Base-by-base conservation (phyloP, 106 monocot species). In the Dendrobium catenatum region DNA sequence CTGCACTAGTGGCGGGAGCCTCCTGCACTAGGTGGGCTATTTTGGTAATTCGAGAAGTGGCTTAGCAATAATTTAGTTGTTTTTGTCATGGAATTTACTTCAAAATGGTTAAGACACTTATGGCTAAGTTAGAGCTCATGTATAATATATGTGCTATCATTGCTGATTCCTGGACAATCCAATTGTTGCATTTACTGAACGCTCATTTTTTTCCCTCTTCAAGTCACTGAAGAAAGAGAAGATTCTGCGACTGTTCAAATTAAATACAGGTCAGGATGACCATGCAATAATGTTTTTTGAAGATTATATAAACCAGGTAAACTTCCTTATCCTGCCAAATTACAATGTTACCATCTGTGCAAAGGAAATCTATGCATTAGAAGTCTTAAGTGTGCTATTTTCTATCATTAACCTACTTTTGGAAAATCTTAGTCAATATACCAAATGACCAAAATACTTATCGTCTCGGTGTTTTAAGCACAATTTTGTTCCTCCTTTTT, bases 251-350 rank as follows among this genome's bases (percentile, higher is more conserved):
- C 8, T 90, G 33, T 96, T 96, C 85, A 96, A 96, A 79, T 82
- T 96, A 77, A 96, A 89, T 68, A 92, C 94, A 27, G 94, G 94
- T 40, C 93, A 94, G 49, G 96, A 96, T 86, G 96, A 96, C 79
- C 90, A 96, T 94, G 96, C 96, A 31, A 81, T 96, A 77, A 94
- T 96, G 96, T 96, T 96, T 68, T 78, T 88, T 73, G 90, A 94
- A 77, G 94, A 96, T 82, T 96, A 94, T 83, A 19, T 92, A 31
- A 84, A 80, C 64, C 96, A 94, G 94, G 74, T 82, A 15, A 64
- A 72, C n/a, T 64, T 43, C 4, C n/a, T 74, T 44, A 20, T 29
- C 74, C 43, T 44, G 1, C 61, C 9, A 74, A 44, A 44, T 42
- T 20, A 74, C 4, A 61, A 33, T 70, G 15, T 37, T 5, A 22